Conservation (phyloP, 805 yeast species). For the Peterozyma xylosa region DNA sequence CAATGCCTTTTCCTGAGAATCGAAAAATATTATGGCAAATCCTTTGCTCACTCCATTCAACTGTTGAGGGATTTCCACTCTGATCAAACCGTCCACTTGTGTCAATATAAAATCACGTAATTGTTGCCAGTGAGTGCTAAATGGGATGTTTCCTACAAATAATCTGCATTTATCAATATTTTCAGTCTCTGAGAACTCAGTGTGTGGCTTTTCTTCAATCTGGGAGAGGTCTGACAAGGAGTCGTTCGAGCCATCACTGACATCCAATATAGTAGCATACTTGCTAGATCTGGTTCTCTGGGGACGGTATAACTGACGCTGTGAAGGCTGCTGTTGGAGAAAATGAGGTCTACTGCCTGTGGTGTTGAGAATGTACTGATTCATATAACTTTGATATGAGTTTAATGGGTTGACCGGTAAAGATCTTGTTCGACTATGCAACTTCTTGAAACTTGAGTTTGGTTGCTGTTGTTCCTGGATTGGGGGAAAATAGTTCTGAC, state of each 20-base stretch:
- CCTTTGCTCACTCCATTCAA: conserved; percentile 41
- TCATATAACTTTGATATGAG: background rate
- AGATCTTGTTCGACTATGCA: conserved; percentile 4
- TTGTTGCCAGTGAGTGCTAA: conserved; percentile 28
- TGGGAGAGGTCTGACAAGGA: conserved; percentile 14
- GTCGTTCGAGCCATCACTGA: conserved; percentile 14
- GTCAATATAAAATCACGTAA: conserved; percentile 23
- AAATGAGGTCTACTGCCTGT: conserved; percentile 1
- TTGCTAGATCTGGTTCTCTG: conserved; percentile 5
- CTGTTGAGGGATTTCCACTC: conserved; percentile 36
- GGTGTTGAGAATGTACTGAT: conserved; percentile 1
- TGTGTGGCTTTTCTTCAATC: conserved; percentile 7
- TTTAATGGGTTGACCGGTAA: conserved; percentile 2
- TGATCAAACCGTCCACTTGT: conserved; percentile 22
- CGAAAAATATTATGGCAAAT: conserved; percentile 56
- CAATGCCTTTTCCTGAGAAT: conserved; percentile 35
- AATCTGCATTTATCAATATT: conserved; percentile 35
- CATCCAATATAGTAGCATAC: conserved; percentile 9
- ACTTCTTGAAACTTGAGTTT: too few relatives aligned
- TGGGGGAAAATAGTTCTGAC: background rate
- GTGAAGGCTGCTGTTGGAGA: background rate
- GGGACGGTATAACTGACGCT: background rate
- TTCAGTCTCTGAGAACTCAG: conserved; percentile 16
- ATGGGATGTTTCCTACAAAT: conserved; percentile 53
- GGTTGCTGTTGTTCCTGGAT: background rate